Evolutionary conservation across 306 rosid species (phyloP).

Genomic region (Coriaria nepalensis): DNA sequence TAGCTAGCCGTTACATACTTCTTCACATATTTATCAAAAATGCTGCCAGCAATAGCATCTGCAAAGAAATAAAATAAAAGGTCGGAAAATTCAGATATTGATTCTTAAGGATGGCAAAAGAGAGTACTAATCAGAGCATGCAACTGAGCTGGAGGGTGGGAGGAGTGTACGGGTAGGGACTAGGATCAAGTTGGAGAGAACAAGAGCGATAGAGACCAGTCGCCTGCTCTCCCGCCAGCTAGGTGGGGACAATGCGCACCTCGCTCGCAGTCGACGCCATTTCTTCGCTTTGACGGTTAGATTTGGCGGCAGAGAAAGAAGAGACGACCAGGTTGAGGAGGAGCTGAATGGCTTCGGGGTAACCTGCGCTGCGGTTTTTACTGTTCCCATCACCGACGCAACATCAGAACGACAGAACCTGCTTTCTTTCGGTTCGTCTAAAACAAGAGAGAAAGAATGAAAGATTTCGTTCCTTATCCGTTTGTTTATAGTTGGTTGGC

Average conservation of each 20-base stretch:
- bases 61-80: constrained; percentile 9
- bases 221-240: constrained; percentile 59
- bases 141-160: neutral
- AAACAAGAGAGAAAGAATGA: neutral
- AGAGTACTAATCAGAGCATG: neutral
- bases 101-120: constrained; percentile 7
- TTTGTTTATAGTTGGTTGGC: too few relatives aligned
- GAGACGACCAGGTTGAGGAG: neutral
- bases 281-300: constrained; percentile 1
- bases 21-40: constrained; percentile 61
- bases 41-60: constrained; percentile 51
- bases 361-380: constrained; percentile 27
- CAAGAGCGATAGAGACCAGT: constrained; percentile 42
- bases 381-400: constrained; percentile 30
- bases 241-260: constrained; percentile 41
- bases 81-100: neutral
- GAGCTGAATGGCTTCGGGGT: constrained; percentile 19
- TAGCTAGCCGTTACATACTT: constrained; percentile 21
- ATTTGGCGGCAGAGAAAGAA: constrained; percentile 2
- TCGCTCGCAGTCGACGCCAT: constrained; percentile 19
- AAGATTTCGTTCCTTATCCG: neutral
- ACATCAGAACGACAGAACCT: constrained; percentile 10
- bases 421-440: too few relatives aligned
- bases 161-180: constrained; percentile 31
- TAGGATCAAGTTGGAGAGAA: constrained; percentile 41